Base-by-base conservation (phyloP, 1,139 yeast species). In the Lodderomyces beijingensis region DNA sequence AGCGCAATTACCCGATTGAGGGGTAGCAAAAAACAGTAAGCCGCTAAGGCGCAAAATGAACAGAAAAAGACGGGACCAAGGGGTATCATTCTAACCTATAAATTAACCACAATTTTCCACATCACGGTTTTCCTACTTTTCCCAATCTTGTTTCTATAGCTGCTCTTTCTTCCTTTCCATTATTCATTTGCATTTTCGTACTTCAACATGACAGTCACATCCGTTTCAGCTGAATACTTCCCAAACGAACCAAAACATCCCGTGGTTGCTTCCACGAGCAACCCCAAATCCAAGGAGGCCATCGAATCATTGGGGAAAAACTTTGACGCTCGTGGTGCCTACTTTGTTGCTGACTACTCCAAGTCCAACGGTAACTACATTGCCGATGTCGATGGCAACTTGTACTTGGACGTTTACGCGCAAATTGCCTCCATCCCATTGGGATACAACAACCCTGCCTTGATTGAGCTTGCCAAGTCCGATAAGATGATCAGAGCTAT, bases 361-460 rank as follows among this genome's bases (percentile, higher is more conserved):
- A 77, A 78, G 51, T 79, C 88, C 1, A 40, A 53, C 18, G 91
- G 91, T 45, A 82, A 82, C 68, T 82, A 81, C 59, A 66, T 82
- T 36, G 75, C 65, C 31, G 91, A 82, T 49, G 80, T 65, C 21
- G 91, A 82, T 47, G 89, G 88, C 11, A 82, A 82, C 62, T 50
- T 59, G 27, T 61, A 68, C 47, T 71, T 82, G 49, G 91, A 82
- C 52, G 81, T 77, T 25, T 82, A 81, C 56, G 81, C 85, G 23
- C 91, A 82, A 59, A 80, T 82, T 46, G 83, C 91, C 3, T 80
- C 89, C 4, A 79, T 81, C 45, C 79, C 87, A 12, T 70, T 82
- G 44, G 91, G 91, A 35, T 82, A 82, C 75, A 82, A 82, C 64
- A 78, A 82, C 64, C 89, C 89, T 7, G 78, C 70, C 13, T 66